Conservation (phyloP, 441 rosid species). For the Lepidium campestre region DNA sequence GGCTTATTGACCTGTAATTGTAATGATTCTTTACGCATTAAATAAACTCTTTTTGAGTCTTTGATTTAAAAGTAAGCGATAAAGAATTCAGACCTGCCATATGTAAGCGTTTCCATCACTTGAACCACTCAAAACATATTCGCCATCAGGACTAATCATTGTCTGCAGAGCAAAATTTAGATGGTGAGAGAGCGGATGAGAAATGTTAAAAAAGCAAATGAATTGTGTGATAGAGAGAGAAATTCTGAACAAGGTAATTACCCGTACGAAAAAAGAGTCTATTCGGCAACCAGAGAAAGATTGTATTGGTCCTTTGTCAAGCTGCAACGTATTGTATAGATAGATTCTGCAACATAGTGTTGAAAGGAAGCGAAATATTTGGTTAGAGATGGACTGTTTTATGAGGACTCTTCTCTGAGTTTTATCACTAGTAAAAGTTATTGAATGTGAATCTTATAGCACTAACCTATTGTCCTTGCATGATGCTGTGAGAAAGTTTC, state of each 20-base stretch:
- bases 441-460: not conserved
- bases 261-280: slow-evolving; percentile 87
- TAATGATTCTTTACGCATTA: not conserved
- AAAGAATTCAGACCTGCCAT: slow-evolving; percentile 63
- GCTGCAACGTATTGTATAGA: slow-evolving; percentile 70
- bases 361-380: not conserved
- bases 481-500: slow-evolving; percentile 75
- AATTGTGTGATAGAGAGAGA: not conserved
- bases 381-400: not conserved
- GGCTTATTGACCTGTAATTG: slow-evolving; percentile 64
- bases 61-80: not conserved
- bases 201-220: not conserved
- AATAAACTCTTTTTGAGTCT: not conserved
- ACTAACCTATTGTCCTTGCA: slow-evolving; percentile 85
- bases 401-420: not conserved
- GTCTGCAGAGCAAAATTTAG: slow-evolving; percentile 45
- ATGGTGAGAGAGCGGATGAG: not conserved
- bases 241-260: slow-evolving; percentile 19
- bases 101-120: slow-evolving; percentile 78
- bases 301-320: slow-evolving; percentile 68
- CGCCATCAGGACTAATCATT: slow-evolving; percentile 81
- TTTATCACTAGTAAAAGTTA: not conserved
- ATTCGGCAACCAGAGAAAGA: slow-evolving; percentile 69
- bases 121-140: slow-evolving; percentile 73
- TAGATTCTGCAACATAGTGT: slow-evolving; percentile 49